These are phyloP conservation scores for Pichia phayaonensis DNA, from an alignment of 805 yeast species.

Conservation along the genomic window DNA sequence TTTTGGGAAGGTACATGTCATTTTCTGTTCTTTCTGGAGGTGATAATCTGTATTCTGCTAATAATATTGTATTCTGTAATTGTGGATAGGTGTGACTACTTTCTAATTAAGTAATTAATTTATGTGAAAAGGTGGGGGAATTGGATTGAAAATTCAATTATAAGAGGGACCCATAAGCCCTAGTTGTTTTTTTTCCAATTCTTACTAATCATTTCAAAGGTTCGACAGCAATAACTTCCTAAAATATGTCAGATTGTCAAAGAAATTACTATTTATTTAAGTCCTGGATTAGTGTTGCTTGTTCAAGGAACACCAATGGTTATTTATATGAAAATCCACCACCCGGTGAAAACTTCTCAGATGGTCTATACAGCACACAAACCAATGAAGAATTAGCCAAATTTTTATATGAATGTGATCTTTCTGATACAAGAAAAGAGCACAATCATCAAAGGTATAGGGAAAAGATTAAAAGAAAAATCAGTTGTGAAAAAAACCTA, in stretches of 20 bases:
- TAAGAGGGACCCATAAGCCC: not conserved
- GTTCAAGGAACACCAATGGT: not conserved
- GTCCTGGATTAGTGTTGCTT: not conserved
- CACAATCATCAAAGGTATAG: not conserved
- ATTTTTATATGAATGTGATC: constrained; percentile 2
- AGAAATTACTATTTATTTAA: not conserved
- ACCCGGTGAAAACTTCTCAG: not conserved
- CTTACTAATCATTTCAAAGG: too few relatives aligned
- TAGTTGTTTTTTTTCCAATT: too few relatives aligned
- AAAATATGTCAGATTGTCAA: not conserved
- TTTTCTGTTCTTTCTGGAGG: not conserved
- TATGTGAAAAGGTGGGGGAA: too few relatives aligned
- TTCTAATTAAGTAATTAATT: too few relatives aligned
- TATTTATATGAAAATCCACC: not conserved
- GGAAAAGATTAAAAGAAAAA: constrained; percentile 1
- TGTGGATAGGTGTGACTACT: too few relatives aligned
- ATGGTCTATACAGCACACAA: not conserved
- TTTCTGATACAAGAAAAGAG: constrained; percentile 3
- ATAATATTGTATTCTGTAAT: too few relatives aligned
- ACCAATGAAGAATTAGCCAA: not conserved
- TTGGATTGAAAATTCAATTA: too few relatives aligned
- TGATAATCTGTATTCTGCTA: too few relatives aligned
- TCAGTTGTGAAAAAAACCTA: not conserved
- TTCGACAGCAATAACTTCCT: too few relatives aligned
- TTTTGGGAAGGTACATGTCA: not conserved